Conservation (phyloP, 73 alveolate genomes). For the Strombidium stylifer region DNA sequence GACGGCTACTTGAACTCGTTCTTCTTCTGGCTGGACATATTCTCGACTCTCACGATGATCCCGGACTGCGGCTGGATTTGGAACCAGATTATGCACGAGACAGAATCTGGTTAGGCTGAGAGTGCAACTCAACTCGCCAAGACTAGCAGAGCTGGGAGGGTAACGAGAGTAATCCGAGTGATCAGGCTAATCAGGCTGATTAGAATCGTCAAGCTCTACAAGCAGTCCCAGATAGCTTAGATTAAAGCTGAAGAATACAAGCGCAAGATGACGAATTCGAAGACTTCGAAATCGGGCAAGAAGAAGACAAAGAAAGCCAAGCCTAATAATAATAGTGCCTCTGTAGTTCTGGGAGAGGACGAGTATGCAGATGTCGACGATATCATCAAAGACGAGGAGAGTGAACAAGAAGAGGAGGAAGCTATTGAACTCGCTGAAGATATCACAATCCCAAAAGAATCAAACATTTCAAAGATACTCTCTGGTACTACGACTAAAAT, state of each 20-base stretch:
- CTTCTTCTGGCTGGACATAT: slow-evolving; percentile 92
- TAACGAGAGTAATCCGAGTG: slow-evolving; percentile 71
- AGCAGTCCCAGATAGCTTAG: slow-evolving; percentile 52
- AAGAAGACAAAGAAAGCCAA: background rate
- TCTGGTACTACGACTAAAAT: slow-evolving; percentile 53
- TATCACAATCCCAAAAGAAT: slow-evolving; percentile 44
- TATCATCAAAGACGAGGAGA: background rate
- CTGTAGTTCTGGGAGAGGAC: background rate
- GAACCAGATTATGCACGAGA: slow-evolving; percentile 52
- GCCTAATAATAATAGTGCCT: background rate
- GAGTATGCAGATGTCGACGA: background rate
- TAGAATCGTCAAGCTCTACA: slow-evolving; percentile 65
- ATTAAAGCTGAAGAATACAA: slow-evolving; percentile 1
- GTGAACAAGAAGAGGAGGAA: slow-evolving; percentile 25
- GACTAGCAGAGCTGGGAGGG: slow-evolving; percentile 80
- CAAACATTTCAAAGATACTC: slow-evolving; percentile 31
- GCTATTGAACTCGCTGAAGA: too few relatives aligned
- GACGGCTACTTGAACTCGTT: slow-evolving; percentile 63
- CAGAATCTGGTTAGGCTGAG: slow-evolving; percentile 50
- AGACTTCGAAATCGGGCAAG: background rate
- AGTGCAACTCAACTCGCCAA: slow-evolving; percentile 70
- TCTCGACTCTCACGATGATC: slow-evolving; percentile 85
- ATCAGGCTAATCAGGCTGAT: slow-evolving; percentile 71
- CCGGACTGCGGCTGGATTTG: slow-evolving; percentile 87
- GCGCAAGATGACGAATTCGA: background rate